A percentile compares a stretch with the other conserved stretches of the same genome.
phyloP scores from a whole-genome alignment of 2,329 filamentous ascomycete genomes.

The Fusarium fujikuroi region DNA sequence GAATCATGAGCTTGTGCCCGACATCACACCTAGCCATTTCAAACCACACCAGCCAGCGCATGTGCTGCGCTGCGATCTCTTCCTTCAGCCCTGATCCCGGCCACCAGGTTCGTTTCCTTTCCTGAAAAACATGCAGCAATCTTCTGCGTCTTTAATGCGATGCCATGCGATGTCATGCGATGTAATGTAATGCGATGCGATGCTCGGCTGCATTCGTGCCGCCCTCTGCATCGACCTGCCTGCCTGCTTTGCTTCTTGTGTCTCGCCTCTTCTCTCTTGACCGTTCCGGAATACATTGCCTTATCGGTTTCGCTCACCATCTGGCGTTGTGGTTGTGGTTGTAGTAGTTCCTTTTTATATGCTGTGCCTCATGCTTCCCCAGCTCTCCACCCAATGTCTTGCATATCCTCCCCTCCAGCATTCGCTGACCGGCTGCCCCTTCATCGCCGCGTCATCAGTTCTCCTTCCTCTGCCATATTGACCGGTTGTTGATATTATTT shows the following conservation, averaged over 20 bases:
- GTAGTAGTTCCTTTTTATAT: background rate
- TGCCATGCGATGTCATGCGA: background rate
- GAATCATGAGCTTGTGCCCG: conserved; percentile 19
- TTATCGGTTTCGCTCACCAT: conserved; percentile 12
- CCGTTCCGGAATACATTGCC: conserved; percentile 1
- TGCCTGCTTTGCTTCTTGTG: conserved; percentile 7
- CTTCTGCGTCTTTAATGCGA: conserved; percentile 4
- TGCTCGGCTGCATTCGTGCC: conserved; percentile 23
- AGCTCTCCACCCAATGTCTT: conserved; percentile 39
- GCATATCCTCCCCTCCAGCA: conserved; percentile 40
- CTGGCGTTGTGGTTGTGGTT: background rate
- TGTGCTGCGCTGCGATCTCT: conserved; percentile 31
- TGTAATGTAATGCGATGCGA: background rate
- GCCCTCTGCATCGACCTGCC: conserved; percentile 13
- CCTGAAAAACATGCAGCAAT: conserved; percentile 22
- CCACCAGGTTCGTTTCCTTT: conserved; percentile 27
- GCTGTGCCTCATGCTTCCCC: conserved; percentile 32
- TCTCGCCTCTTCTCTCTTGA: background rate
- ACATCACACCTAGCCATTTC: conserved; percentile 9
- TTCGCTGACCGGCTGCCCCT: conserved; percentile 36
- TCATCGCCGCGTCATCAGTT: conserved; percentile 22
- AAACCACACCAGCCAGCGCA: conserved; percentile 23
- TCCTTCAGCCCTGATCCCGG: conserved; percentile 34
- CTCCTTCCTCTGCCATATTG: conserved; percentile 14
- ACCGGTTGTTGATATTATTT: conserved; percentile 25